Base-by-base conservation (phyloP, 1,284 basidiomycete species). In the Ceratorhiza oryzae-sativae region DNA sequence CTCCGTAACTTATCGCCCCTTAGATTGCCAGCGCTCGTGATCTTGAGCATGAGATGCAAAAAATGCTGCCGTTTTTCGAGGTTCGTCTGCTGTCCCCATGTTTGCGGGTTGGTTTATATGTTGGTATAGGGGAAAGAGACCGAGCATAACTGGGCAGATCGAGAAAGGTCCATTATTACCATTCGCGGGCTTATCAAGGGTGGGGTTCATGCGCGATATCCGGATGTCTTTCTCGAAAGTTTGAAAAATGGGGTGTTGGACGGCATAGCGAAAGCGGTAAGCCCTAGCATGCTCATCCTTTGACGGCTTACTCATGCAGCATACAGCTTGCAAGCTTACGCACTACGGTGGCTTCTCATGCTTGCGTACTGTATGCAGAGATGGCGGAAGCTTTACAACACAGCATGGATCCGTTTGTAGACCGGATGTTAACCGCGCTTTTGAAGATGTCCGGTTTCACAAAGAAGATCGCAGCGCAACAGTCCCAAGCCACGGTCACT, bases 161-260 rank as follows among this genome's bases (percentile, higher is more conserved):
- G 97, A 74, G 97, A 99, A 75, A 88, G 86, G 74, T 85, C 90
- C 13, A 85, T 98, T 72, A 84, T 89, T 58, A 86, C 88, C 18
- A 88, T 99, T 10, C 87, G 97, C 59, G 96, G 97, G 5, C 95
- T 99, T 93, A 81, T 99, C 73, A 92, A 90, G 75, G 94, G 92
- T 32, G 90, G 91, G 56, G 90, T 91, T 0, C 89, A 93, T 76
- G 79, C 83, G 32, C 88, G 91, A 71, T 95, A 90, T 77, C 80
- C 84, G 1, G 91, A 94, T 1, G 82, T 86, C 1, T 97, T 98
- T 78, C 76, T 95, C 30, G 81, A 83, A 23, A 88, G 88, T 36
- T 82, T 98, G 67, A 94, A 92, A 78, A 85, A 86, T 48, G 86
- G 87, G 10, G 90, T 95, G 72, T 85, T 94, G 62, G 93, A 95